Percentiles rank a stretch among this genome's conserved stretches.
These are phyloP conservation scores for Magnusiomyces paraingens DNA, from an alignment of 1,139 yeast genomes.

Conservation along the genomic window DNA sequence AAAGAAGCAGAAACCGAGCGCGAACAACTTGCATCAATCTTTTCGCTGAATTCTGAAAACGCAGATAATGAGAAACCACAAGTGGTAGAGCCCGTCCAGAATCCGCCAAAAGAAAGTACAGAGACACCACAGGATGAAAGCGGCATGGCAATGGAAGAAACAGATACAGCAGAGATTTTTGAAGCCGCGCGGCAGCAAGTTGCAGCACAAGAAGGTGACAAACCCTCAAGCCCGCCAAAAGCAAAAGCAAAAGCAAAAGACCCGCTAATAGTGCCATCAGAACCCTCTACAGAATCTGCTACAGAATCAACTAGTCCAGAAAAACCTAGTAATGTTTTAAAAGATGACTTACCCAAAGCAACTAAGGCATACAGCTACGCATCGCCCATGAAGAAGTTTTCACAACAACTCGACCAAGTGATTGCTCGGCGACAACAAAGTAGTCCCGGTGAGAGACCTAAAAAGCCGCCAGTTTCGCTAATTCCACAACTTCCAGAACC, in stretches of 20 bases:
- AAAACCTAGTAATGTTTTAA: too few relatives aligned
- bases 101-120: conserved; percentile 17
- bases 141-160: conserved; percentile 19
- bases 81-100: not conserved
- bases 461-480: too few relatives aligned
- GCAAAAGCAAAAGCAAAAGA: conserved; percentile 4
- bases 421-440: not conserved
- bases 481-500: too few relatives aligned
- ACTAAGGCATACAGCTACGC: not conserved
- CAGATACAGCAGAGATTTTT: conserved; percentile 16
- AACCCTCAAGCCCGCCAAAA: not conserved
- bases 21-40: conserved; percentile 12
- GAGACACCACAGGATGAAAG: conserved; percentile 13
- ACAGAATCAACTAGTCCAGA: too few relatives aligned
- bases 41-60: conserved; percentile 1
- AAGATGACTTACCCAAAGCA: not conserved
- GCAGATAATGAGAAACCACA: conserved; percentile 3
- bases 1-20: not conserved
- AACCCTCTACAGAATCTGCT: too few relatives aligned
- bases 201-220: conserved; percentile 1
- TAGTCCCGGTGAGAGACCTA: not conserved
- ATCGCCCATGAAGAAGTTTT: not conserved
- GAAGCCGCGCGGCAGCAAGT: conserved; percentile 14
- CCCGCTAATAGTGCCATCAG: conserved; percentile 5
- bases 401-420: not conserved